Conservation (phyloP, 1,284 basidiomycete genomes). For the Trichosporon sp. region DNA sequence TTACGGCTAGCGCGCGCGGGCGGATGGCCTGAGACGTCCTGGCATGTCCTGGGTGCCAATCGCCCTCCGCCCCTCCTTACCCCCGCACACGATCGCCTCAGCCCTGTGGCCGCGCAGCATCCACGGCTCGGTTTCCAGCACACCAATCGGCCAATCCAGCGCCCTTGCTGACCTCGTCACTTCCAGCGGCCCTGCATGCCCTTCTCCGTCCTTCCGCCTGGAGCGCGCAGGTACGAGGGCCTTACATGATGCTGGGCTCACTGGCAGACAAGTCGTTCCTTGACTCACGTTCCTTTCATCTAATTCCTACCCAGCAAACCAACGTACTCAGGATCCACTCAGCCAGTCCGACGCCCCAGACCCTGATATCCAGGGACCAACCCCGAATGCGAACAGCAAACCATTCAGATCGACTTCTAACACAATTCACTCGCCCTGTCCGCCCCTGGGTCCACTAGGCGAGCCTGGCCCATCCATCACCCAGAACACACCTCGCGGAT, state of each 20-base stretch:
- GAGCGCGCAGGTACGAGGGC: not conserved
- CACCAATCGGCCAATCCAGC: not conserved
- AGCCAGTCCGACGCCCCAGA: not conserved
- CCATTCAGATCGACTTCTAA: not conserved
- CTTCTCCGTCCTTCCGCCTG: not conserved
- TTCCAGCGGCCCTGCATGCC: not conserved
- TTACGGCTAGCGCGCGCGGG: conserved; percentile 3
- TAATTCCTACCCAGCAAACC: conserved; percentile 11
- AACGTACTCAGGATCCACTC: not conserved
- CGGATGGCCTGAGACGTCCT: too few relatives aligned
- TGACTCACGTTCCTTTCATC: conserved; percentile 10
- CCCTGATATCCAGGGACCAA: conserved; percentile 1
- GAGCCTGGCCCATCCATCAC: not conserved
- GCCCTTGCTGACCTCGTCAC: not conserved
- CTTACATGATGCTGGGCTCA: not conserved
- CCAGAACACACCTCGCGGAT: too few relatives aligned
- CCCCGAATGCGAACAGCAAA: not conserved
- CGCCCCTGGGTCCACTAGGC: not conserved
- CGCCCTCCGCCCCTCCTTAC: not conserved
- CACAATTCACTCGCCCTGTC: conserved; percentile 1
- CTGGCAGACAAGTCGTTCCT: not conserved
- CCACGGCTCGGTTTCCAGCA: not conserved
- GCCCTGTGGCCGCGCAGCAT: not conserved
- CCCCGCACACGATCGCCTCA: not conserved
- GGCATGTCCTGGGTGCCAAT: not conserved